These are phyloP conservation scores for Rhododendron mucronatum DNA, from an alignment of 148 eudicot species.

Conservation along the genomic window DNA sequence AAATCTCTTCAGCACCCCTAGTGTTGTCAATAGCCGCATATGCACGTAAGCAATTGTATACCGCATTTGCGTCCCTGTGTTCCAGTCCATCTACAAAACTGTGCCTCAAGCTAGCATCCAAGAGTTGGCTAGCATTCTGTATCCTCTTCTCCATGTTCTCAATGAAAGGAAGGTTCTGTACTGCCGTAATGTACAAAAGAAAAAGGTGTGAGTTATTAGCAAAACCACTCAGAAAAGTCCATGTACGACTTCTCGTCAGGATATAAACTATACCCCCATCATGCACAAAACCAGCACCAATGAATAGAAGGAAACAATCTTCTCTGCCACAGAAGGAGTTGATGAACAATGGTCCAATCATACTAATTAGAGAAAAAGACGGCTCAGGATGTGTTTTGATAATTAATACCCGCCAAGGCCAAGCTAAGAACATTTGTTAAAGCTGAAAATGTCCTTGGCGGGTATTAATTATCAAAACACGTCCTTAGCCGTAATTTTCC, in stretches of 20 bases:
- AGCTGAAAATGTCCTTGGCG: too few species aligned
- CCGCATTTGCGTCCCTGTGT: slow-evolving; percentile 80
- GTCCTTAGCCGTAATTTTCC: too few species aligned
- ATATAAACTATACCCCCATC: neutral
- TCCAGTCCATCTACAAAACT: slow-evolving; percentile 89
- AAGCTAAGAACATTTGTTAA: too few species aligned
- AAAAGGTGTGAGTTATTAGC: slow-evolving; percentile 17
- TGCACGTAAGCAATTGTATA: slow-evolving; percentile 95
- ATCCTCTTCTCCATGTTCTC: slow-evolving; percentile 95
- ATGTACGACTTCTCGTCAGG: neutral
- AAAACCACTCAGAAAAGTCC: neutral
- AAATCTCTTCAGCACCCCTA: slow-evolving; percentile 82
- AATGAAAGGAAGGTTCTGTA: slow-evolving; percentile 97
- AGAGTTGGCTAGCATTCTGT: slow-evolving; percentile 64
- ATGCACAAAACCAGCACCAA: slow-evolving; percentile 7
- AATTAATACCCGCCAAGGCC: too few species aligned
- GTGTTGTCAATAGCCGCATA: slow-evolving; percentile 97
- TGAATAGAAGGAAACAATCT: neutral
- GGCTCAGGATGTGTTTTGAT: too few species aligned
- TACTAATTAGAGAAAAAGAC: neutral
- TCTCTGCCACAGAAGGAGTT: neutral
- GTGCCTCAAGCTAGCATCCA: slow-evolving; percentile 89
- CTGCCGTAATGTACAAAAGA: slow-evolving; percentile 60
- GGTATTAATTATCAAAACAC: too few species aligned
- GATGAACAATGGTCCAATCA: neutral